Percentiles rank a stretch among this genome's conserved stretches.
Conservation (phyloP, 106 monocot genomes). For the Gastrodia elata region DNA sequence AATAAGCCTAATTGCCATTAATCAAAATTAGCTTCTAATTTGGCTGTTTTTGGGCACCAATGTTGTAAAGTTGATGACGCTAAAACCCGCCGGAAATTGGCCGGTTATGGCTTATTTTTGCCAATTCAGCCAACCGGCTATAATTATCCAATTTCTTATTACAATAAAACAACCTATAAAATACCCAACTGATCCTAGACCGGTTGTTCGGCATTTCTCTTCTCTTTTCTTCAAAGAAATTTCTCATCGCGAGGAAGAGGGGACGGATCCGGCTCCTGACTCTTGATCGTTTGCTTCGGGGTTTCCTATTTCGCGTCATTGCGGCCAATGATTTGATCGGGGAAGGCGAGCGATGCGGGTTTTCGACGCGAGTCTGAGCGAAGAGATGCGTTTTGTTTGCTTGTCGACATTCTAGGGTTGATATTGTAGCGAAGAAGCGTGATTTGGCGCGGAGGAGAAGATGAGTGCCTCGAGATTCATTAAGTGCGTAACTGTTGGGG, state of each 20-base stretch:
- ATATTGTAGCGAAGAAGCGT: neutral
- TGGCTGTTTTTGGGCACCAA: too few species aligned
- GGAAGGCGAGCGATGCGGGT: neutral
- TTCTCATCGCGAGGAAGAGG: neutral
- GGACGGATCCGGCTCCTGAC: neutral
- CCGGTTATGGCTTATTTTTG: too few species aligned
- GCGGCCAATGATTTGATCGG: neutral
- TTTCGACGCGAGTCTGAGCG: neutral
- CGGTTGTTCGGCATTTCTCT: neutral
- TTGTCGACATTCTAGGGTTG: neutral
- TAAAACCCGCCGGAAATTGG: too few species aligned
- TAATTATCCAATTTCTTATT: neutral
- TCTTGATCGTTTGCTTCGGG: neutral
- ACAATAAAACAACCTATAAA: neutral
- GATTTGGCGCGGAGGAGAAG: neutral
- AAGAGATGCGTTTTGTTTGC: neutral
- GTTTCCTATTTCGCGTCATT: neutral
- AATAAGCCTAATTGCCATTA: too few species aligned
- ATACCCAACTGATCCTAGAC: neutral
- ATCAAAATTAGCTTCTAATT: too few species aligned
- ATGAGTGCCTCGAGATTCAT: constrained; percentile 8
- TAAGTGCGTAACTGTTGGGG: constrained; percentile 6
- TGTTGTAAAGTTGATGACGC: too few species aligned
- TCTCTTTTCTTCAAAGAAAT: neutral
- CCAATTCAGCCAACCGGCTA: neutral